Conservation (phyloP, 371 early-diverging fungal genomes). For the Dichotomocladium elegans region DNA sequence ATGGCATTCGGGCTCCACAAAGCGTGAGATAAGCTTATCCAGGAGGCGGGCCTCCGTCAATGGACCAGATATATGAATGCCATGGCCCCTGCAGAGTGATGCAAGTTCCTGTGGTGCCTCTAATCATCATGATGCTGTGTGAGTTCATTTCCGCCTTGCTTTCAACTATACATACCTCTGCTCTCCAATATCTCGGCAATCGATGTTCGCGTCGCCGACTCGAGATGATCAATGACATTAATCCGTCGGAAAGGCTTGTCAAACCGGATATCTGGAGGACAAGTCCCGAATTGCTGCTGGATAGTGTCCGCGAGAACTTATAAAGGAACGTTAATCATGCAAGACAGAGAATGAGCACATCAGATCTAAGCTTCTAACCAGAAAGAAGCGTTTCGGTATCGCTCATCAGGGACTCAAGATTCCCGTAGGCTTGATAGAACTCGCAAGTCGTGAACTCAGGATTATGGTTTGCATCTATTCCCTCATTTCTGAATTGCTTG, state of each 20-base stretch:
- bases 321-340: not conserved
- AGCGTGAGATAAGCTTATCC: slow-evolving; percentile 88
- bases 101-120: slow-evolving; percentile 43
- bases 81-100: slow-evolving; percentile 45
- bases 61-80: slow-evolving; percentile 61
- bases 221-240: slow-evolving; percentile 72
- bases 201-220: slow-evolving; percentile 40
- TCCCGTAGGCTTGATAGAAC: slow-evolving; percentile 94
- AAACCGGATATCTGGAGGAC: slow-evolving; percentile 64
- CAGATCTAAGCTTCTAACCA: too few relatives aligned
- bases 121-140: too few relatives aligned
- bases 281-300: slow-evolving; percentile 71
- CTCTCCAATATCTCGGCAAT: slow-evolving; percentile 50
- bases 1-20: slow-evolving; percentile 87
- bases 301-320: slow-evolving; percentile 81
- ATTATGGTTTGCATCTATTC: slow-evolving; percentile 96
- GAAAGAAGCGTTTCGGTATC: slow-evolving; percentile 85
- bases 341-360: not conserved
- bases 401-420: slow-evolving; percentile 74
- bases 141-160: too few relatives aligned
- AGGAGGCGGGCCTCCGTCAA: slow-evolving; percentile 79
- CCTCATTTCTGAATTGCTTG: slow-evolving; percentile 97
- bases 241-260: slow-evolving; percentile 74
- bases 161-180: slow-evolving; percentile 21
- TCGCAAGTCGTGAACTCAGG: slow-evolving; percentile 99